These are phyloP conservation scores for Alternaria arborescens DNA, from an alignment of 2,329 filamentous ascomycete species.

Conservation along the genomic window DNA sequence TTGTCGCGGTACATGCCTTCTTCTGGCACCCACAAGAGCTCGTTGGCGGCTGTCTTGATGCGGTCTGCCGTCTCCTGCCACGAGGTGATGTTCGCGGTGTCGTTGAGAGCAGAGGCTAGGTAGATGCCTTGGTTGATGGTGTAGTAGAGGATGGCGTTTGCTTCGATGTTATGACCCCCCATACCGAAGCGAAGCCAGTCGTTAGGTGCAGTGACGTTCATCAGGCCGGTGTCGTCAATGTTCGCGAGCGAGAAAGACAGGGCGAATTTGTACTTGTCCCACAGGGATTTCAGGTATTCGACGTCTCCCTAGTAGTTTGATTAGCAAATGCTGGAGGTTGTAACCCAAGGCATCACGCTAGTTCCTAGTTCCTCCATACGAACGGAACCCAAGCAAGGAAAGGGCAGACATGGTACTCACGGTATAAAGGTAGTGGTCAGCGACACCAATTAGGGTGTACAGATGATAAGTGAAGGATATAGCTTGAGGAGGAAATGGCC, in stretches of 20 bases:
- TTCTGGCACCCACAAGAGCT: slow-evolving; percentile 58
- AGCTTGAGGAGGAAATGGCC: slow-evolving; percentile 50
- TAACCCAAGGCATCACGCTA: too few relatives aligned
- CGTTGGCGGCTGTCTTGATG: slow-evolving; percentile 58
- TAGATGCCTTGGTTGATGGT: slow-evolving; percentile 62
- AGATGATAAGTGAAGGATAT: slow-evolving; percentile 65
- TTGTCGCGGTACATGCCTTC: slow-evolving; percentile 65
- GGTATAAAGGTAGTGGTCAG: slow-evolving; percentile 57
- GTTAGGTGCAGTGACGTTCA: slow-evolving; percentile 55
- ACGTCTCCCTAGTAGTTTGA: slow-evolving; percentile 44
- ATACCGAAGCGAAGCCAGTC: slow-evolving; percentile 63
- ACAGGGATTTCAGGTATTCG: slow-evolving; percentile 53
- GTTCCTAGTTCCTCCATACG: too few relatives aligned
- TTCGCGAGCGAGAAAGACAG: slow-evolving; percentile 54
- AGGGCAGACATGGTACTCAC: slow-evolving; percentile 17
- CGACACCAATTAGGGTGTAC: slow-evolving; percentile 57
- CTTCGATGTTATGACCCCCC: slow-evolving; percentile 60
- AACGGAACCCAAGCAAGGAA: too few relatives aligned
- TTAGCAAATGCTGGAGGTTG: background rate
- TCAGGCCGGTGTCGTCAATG: slow-evolving; percentile 55
- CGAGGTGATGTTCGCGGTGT: slow-evolving; percentile 51
- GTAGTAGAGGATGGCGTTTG: slow-evolving; percentile 59
- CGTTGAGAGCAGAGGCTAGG: slow-evolving; percentile 60
- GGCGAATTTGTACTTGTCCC: slow-evolving; percentile 56
- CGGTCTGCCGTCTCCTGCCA: slow-evolving; percentile 55